Base-by-base conservation (phyloP, 345 rosid genomes). In the Salix suchowensis region DNA sequence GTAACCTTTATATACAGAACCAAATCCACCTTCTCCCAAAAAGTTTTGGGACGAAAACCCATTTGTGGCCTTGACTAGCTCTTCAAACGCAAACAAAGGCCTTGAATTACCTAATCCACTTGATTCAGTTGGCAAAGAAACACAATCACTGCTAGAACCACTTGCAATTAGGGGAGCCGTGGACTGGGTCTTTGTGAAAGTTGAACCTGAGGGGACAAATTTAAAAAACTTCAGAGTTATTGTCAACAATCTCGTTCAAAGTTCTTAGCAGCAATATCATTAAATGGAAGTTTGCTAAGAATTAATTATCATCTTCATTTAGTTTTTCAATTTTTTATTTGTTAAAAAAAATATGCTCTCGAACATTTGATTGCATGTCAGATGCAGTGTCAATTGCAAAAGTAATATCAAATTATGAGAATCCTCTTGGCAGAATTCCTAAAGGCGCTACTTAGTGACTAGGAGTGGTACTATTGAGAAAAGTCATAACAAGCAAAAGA, bases 1-100 rank as follows among this genome's bases (percentile, higher is more conserved):
- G 76, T 67, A 76, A 26, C 98, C 98, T 88, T 89, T 91, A 78
- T 89, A 91, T 21, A 95, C 98, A 72, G 85, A 73, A 80, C 98
- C 97, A 88, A 93, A 93, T 69, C 98, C 97, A 65, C 98, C 97
- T 88, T 93, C 94, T 60, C 98, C 98, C 86, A 95, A 80, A 80
- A 93, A 83, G 85, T 90, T 91, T 64, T 90, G 87, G 70, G 87
- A 78, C 16, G 97, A 87, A 88, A 95, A 95, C 32, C 90, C 94
- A 78, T 93, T 76, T 14, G 97, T 95, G 5, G 94, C 97, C 80
- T 76, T 77, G 75, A 69, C 79, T 68, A 95, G 87, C 75, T 95
- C 95, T 81, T 91, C 97, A 83, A 86, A 89, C 0, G 91, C 79
- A 83, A 90, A 95, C 71, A 82, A 83, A 75, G 93, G 77, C 85